These are phyloP conservation scores for Rhodomyrtus psidioides DNA, from an alignment of 441 rosid species.

Conservation along the genomic window DNA sequence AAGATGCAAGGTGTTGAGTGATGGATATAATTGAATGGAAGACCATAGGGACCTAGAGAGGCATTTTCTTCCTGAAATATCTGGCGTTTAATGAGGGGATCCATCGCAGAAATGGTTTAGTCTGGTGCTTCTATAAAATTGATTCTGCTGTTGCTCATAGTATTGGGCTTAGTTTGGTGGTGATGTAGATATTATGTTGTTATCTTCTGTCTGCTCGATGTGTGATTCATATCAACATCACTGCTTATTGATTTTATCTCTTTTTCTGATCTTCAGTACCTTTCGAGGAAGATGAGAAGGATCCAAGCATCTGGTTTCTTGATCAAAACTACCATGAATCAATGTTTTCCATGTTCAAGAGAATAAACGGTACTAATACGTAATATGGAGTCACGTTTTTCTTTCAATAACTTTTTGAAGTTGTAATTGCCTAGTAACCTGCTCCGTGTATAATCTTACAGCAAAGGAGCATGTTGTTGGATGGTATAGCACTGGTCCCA, in stretches of 20 bases:
- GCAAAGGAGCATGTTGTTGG: constrained; percentile 96
- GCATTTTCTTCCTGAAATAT: background rate
- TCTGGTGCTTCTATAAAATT: background rate
- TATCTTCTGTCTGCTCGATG: background rate
- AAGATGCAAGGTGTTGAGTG: background rate
- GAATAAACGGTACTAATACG: constrained; percentile 51
- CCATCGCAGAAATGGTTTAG: background rate
- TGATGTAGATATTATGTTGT: background rate
- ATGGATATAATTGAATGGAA: background rate
- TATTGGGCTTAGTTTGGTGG: background rate
- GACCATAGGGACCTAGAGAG: background rate
- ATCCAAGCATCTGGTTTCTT: constrained; percentile 77
- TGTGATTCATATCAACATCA: background rate
- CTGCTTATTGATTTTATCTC: background rate
- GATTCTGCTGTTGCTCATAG: background rate
- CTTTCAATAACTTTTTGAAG: background rate
- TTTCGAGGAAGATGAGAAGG: constrained; percentile 88
- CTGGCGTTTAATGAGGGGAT: background rate
- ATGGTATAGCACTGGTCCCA: constrained; percentile 91
- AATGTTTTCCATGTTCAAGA: constrained; percentile 84
- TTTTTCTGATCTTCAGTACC: constrained; percentile 46
- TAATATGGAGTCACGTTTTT: background rate
- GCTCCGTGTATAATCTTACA: constrained; percentile 12
- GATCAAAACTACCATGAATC: constrained; percentile 88
- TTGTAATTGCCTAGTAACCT: background rate